Conservation (phyloP, 1,284 basidiomycete genomes). For the Albatrellus sp. region DNA sequence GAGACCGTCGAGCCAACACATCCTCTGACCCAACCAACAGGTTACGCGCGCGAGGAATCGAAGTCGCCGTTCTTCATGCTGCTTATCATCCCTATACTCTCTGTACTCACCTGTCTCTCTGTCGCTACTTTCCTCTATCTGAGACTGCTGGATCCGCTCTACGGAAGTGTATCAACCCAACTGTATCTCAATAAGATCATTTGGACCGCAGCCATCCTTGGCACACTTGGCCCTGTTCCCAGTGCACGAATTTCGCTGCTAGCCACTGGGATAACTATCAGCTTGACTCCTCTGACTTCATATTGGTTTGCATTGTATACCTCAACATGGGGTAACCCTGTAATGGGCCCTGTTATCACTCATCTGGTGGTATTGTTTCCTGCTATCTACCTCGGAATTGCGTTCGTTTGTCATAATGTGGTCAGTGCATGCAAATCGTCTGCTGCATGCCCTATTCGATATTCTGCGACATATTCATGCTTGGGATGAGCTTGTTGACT, state of each 20-base stretch:
- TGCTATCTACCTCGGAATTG: slow-evolving; percentile 32
- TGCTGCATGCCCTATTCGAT: neutral
- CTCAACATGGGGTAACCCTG: slow-evolving; percentile 34
- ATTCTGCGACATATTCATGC: neutral
- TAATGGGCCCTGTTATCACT: slow-evolving; percentile 46
- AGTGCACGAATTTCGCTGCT: slow-evolving; percentile 21
- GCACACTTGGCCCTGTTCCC: slow-evolving; percentile 23
- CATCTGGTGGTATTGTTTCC: slow-evolving; percentile 46
- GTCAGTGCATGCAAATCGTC: slow-evolving; percentile 21
- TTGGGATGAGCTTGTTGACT: slow-evolving; percentile 8
- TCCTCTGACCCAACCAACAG: neutral
- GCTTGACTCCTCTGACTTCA: slow-evolving; percentile 43
- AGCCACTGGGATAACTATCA: slow-evolving; percentile 32
- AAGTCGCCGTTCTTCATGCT: slow-evolving; percentile 5
- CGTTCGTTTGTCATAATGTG: slow-evolving; percentile 28
- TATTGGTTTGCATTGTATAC: slow-evolving; percentile 52
- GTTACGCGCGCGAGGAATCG: neutral
- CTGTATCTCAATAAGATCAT: slow-evolving; percentile 33
- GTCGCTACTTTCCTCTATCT: slow-evolving; percentile 40
- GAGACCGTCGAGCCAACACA: neutral
- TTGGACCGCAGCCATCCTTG: slow-evolving; percentile 24
- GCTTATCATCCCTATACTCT: slow-evolving; percentile 16
- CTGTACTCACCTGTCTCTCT: slow-evolving; percentile 27
- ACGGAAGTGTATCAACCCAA: slow-evolving; percentile 38
- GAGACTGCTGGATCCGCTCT: slow-evolving; percentile 43